phyloP scores from a whole-genome alignment of 257 asterid species.

The Rauvolfia tetraphylla region DNA sequence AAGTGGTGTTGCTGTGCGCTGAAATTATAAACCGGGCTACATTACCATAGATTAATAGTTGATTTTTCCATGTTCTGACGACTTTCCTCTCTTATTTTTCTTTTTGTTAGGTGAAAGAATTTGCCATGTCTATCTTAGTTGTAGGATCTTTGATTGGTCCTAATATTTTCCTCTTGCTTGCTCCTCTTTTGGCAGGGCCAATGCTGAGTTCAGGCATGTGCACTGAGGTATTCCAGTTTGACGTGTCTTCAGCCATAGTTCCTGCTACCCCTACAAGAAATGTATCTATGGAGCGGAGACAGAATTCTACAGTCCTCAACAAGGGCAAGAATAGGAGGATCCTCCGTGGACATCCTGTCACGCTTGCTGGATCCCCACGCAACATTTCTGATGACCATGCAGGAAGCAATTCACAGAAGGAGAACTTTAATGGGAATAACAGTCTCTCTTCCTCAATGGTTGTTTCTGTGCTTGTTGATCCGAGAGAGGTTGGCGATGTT shows the following conservation, averaged over 20 bases:
- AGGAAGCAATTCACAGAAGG: slow-evolving; percentile 41
- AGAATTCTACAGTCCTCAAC: slow-evolving; percentile 44
- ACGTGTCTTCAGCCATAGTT: slow-evolving; percentile 69
- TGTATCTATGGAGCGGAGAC: slow-evolving; percentile 37
- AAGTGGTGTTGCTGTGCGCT: neutral
- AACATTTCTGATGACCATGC: slow-evolving; percentile 52
- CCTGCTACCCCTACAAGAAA: slow-evolving; percentile 52
- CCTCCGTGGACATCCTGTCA: slow-evolving; percentile 52
- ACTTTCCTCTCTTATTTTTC: neutral
- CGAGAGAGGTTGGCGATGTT: slow-evolving; percentile 72
- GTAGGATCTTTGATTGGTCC: no score
- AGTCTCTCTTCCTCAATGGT: slow-evolving; percentile 70
- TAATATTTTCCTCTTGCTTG: neutral
- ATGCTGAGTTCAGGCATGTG: slow-evolving; percentile 95
- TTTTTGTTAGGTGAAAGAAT: no score
- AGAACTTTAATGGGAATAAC: slow-evolving; percentile 36
- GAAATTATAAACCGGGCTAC: neutral
- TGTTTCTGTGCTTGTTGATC: slow-evolving; percentile 92
- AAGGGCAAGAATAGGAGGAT: slow-evolving; percentile 68
- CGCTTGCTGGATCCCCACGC: slow-evolving; percentile 48
- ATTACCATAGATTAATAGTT: neutral
- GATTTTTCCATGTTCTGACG: neutral
- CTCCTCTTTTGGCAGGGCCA: slow-evolving; percentile 53
- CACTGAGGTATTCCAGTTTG: slow-evolving; percentile 94
- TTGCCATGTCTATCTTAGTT: neutral